Base-by-base conservation (phyloP, 2,329 filamentous ascomycete species). In the Colletotrichum karsti region DNA sequence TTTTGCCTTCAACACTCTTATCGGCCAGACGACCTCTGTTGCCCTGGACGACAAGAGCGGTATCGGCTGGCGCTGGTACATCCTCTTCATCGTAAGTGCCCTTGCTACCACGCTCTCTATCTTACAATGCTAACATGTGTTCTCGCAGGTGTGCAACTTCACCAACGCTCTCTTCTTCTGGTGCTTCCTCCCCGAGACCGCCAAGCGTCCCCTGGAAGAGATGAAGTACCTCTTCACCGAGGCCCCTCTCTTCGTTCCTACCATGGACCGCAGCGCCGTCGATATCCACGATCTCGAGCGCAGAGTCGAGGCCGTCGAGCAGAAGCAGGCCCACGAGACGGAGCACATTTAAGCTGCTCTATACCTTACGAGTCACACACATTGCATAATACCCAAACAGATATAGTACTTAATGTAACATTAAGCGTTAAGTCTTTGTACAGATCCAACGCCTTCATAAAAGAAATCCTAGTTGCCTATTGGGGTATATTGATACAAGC, bases 1-100 rank as follows among this genome's bases (percentile, higher is more conserved):
- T 10, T 94, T 92, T 77, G 91, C 91, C 2, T 93, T 92, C 82
- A 93, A 93, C 80, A 93, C 91, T 30, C 88, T 93, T 87, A 93
- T 93, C 63, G 90, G 90, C 2, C 89, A 92, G 76, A 85, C 90
- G 9, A 93, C 90, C 0, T 87, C 87, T 3, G 87, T 89, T 3
- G 83, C 83, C 4, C 80, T 85, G 44, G 77, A 78, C 7, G 76
- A 79, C 28, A 69, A 80, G 71, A 73, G 60, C n/a, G 78, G 77
- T n/a, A 79, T 85, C 51, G 81, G 81, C 57, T 87, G 82, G 79
- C 74, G 75, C 50, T 87, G 77, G 75, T 87, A 86, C 72, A 78
- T 83, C n/a, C 69, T 83, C n/a, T 81, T 84, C 65, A 78, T 81
- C 42, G 77, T 79, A 67, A 73, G 76, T 66, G 26, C 35, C 12